Percentiles rank a stretch among this genome's conserved stretches.
phyloP scores from a whole-genome alignment of 345 rosid genomes.

The Anacardium occidentale region DNA sequence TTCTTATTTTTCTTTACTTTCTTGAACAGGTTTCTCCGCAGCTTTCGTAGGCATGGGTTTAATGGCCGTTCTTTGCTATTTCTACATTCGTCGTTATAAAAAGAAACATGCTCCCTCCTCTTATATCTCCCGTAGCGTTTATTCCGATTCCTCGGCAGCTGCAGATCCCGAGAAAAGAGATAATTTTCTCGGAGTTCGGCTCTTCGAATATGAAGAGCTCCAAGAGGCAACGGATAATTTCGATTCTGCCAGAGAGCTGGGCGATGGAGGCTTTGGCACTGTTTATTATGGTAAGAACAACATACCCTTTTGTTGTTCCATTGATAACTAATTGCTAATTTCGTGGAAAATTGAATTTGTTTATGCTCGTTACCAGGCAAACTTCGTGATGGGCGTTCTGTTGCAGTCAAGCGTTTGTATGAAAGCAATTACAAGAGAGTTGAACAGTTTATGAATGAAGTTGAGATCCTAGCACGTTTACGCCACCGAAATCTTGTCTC shows the following conservation, averaged over 20 bases:
- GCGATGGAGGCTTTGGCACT: constrained; percentile 93
- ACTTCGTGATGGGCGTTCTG: constrained; percentile 72
- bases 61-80: constrained; percentile 8
- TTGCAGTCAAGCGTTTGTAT: constrained; percentile 82
- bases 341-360: neutral
- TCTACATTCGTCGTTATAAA: constrained; percentile 30
- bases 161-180: constrained; percentile 48
- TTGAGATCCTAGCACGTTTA: constrained; percentile 60
- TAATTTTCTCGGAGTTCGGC: constrained; percentile 39
- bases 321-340: neutral
- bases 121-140: constrained; percentile 32
- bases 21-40: constrained; percentile 30
- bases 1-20: neutral
- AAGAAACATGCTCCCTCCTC: constrained; percentile 34
- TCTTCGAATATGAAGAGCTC: constrained; percentile 67
- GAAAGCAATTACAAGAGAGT: constrained; percentile 77
- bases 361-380: constrained; percentile 35
- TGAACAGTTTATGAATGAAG: constrained; percentile 84
- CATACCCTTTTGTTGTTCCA: too few species aligned
- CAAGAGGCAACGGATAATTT: constrained; percentile 68
- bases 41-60: constrained; percentile 17
- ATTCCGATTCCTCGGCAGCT: constrained; percentile 41
- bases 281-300: constrained; percentile 65
- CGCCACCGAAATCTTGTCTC: constrained; percentile 73
- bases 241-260: constrained; percentile 68